Percentiles rank a stretch among this genome's conserved stretches.
Evolutionary conservation across 805 yeast genomes (phyloP).

Genomic region (Priceomyces carsonii): DNA sequence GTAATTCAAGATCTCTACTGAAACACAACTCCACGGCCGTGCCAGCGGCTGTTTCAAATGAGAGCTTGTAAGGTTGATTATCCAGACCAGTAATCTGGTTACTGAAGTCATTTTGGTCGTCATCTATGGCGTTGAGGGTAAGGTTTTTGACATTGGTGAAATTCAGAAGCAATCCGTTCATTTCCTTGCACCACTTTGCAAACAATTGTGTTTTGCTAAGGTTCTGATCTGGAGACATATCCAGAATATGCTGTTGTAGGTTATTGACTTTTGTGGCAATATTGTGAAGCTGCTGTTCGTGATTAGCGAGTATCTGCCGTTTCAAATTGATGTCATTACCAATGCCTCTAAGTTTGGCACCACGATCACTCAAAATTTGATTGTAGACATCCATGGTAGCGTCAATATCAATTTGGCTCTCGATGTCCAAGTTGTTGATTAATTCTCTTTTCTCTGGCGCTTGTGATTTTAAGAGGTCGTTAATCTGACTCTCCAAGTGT

Average conservation of each 20-base stretch:
- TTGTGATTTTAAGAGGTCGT: constrained; percentile 12
- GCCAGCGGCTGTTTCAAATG: neutral
- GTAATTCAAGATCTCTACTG: constrained; percentile 1
- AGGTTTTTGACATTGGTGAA: constrained; percentile 5
- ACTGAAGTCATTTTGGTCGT: neutral
- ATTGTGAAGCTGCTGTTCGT: constrained; percentile 8
- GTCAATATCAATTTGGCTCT: neutral
- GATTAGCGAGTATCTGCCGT: constrained; percentile 5
- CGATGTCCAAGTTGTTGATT: constrained; percentile 7
- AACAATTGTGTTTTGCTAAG: constrained; percentile 11
- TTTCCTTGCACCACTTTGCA: constrained; percentile 25
- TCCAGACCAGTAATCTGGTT: too few species aligned
- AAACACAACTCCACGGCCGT: neutral
- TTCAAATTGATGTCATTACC: constrained; percentile 8
- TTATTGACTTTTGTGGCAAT: constrained; percentile 4
- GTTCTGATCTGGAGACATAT: constrained; percentile 6
- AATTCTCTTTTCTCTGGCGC: constrained; percentile 9
- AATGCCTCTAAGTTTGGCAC: neutral
- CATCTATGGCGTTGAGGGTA: constrained; percentile 1
- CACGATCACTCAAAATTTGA: neutral
- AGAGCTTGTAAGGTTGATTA: neutral
- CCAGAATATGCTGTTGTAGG: constrained; percentile 1
- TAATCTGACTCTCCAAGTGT: constrained; percentile 19
- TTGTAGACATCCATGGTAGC: neutral
- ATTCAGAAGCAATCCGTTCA: constrained; percentile 18